A percentile compares a stretch with the other conserved stretches of the same genome.
Evolutionary conservation across 129 eudicot genomes (phyloP).

Genomic region (Lactuca saligna): DNA sequence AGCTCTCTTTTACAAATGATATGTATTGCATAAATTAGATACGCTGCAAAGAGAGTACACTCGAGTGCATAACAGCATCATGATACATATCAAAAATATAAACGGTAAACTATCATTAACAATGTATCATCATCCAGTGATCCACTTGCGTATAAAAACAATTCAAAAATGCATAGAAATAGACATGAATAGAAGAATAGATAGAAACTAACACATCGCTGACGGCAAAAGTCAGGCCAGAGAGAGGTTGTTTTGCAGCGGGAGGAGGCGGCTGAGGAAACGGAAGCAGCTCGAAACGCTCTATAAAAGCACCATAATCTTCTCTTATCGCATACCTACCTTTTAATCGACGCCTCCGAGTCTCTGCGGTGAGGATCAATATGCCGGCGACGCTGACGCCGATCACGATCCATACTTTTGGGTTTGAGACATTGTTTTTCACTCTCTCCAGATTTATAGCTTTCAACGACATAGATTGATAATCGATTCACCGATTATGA

Average conservation of each 20-base stretch:
- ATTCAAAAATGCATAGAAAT: background rate
- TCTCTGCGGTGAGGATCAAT: conserved; percentile 59
- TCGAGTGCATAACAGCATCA: conserved; percentile 4
- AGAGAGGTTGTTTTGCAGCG: conserved; percentile 63
- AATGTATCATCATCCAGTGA: conserved; percentile 16
- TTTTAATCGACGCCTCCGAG: conserved; percentile 55
- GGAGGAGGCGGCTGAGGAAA: conserved; percentile 96
- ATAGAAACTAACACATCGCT: conserved; percentile 63
- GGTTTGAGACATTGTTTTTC: conserved; percentile 46
- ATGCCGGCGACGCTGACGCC: conserved; percentile 84
- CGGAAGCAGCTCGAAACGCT: conserved; percentile 64
- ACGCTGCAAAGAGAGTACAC: background rate
- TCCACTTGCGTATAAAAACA: background rate
- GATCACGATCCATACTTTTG: conserved; percentile 78
- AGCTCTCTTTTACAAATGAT: background rate
- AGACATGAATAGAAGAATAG: background rate
- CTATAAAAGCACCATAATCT: conserved; percentile 83
- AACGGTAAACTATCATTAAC: background rate
- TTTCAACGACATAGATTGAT: conserved; percentile 13
- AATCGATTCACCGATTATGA: conserved; percentile 10
- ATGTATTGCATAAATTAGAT: background rate
- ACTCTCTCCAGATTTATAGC: conserved; percentile 24
- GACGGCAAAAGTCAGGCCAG: conserved; percentile 65
- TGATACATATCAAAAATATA: background rate
- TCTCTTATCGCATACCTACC: conserved; percentile 42